phyloP scores from a whole-genome alignment of 306 rosid species.

The Comarum palustre region DNA sequence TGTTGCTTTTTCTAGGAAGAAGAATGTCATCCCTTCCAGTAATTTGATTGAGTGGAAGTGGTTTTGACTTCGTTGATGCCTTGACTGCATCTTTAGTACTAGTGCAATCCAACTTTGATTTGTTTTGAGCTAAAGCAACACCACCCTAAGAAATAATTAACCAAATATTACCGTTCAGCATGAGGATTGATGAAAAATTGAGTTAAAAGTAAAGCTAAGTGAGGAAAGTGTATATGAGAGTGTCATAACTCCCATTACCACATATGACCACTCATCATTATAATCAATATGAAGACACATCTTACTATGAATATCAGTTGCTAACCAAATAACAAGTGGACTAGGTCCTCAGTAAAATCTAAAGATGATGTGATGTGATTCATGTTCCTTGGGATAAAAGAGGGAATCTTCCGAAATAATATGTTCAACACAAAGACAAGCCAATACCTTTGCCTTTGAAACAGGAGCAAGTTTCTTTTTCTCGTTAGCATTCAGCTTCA shows the following conservation, averaged over 20 bases:
- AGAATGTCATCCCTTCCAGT: constrained; percentile 10
- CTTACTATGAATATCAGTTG: background rate
- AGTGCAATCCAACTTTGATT: constrained; percentile 6
- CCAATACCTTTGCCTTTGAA: constrained; percentile 17
- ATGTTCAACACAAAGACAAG: background rate
- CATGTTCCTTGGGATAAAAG: background rate
- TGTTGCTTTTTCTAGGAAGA: constrained; percentile 16
- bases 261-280: background rate
- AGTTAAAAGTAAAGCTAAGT: background rate
- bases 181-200: background rate
- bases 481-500: constrained; percentile 12
- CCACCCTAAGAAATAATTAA: constrained; percentile 19
- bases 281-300: background rate
- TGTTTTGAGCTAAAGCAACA: constrained; percentile 8
- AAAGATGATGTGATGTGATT: background rate
- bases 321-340: background rate
- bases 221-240: background rate
- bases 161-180: background rate
- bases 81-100: constrained; percentile 8
- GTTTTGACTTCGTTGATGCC: constrained; percentile 16
- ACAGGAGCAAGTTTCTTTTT: constrained; percentile 9
- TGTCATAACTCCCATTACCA: background rate
- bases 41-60: background rate
- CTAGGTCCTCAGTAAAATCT: background rate
- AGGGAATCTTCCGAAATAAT: background rate